A percentile compares a stretch with the other conserved stretches of the same genome.
phyloP scores from a whole-genome alignment of 305 asterid species.

The Solanum chacoense region DNA sequence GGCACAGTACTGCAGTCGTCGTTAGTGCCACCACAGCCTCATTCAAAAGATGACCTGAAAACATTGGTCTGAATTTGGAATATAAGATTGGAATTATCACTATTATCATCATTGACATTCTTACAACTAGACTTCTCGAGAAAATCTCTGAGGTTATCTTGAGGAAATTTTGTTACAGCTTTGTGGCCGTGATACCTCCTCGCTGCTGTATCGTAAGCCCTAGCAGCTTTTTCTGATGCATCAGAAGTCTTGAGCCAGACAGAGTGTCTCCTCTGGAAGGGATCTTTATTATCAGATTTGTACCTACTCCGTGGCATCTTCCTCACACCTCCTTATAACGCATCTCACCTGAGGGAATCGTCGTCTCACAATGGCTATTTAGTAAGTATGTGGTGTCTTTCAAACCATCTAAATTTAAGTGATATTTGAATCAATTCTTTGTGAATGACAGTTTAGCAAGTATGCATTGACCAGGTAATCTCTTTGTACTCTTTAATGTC shows the following conservation, averaged over 20 bases:
- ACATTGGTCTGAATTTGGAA: neutral
- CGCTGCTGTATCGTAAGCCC: slow-evolving; percentile 22
- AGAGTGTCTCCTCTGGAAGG: slow-evolving; percentile 12
- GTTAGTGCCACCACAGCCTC: neutral
- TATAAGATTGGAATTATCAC: neutral
- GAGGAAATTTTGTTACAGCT: neutral
- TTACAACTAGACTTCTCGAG: neutral
- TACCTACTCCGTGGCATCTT: slow-evolving; percentile 24
- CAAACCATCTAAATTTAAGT: neutral
- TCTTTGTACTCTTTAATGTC: neutral
- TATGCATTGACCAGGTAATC: neutral
- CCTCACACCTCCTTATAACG: slow-evolving; percentile 20
- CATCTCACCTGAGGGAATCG: neutral
- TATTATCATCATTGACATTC: neutral
- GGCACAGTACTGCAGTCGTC: neutral
- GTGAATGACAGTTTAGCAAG: neutral
- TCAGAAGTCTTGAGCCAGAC: slow-evolving; percentile 24
- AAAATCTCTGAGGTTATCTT: neutral
- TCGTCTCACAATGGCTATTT: neutral
- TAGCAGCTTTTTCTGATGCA: slow-evolving; percentile 25
- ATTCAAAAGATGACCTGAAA: neutral
- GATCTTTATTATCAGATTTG: slow-evolving; percentile 23
- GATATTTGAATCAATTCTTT: neutral
- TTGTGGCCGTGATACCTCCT: neutral
- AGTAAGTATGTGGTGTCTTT: neutral